A percentile compares a stretch with the other conserved stretches of the same genome.
Conservation (phyloP, 805 yeast species). For the Yarrowia yakushimensis region DNA sequence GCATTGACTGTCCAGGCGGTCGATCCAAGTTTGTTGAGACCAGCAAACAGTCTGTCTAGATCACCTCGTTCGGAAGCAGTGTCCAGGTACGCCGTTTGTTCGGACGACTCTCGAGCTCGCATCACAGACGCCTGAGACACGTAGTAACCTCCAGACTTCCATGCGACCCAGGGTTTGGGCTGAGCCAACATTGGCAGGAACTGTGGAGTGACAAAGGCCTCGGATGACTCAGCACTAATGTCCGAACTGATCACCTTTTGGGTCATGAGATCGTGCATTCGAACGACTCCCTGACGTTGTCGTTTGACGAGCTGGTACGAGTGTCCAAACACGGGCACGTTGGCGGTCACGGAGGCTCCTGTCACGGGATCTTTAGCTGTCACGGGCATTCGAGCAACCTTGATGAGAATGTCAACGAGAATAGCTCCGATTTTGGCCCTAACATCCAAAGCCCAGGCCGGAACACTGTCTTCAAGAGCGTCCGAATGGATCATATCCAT, state of each 20-base stretch:
- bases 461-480: conserved; percentile 18
- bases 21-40: conserved; percentile 78
- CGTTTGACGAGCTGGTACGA: conserved; percentile 80
- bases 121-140: conserved; percentile 61
- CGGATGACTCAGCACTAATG: conserved; percentile 48
- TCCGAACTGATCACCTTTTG: conserved; percentile 60
- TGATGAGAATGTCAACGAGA: conserved; percentile 67
- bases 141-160: conserved; percentile 81
- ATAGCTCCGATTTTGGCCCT: conserved; percentile 79
- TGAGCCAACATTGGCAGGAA: conserved; percentile 85
- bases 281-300: conserved; percentile 74
- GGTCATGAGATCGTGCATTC: conserved; percentile 66
- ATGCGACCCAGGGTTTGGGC: conserved; percentile 84
- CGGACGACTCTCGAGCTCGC: conserved; percentile 80
- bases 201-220: conserved; percentile 69
- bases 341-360: conserved; percentile 59
- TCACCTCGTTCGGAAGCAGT: conserved; percentile 74
- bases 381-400: conserved; percentile 79
- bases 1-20: conserved; percentile 93
- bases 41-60: conserved; percentile 66
- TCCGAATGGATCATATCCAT: not conserved
- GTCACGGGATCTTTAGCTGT: conserved; percentile 78
- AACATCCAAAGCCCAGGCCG: conserved; percentile 53
- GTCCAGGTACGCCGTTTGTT: conserved; percentile 80
- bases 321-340: conserved; percentile 88